These are phyloP conservation scores for Meyerozyma sp. DNA, from an alignment of 1,139 yeast species.

Conservation along the genomic window DNA sequence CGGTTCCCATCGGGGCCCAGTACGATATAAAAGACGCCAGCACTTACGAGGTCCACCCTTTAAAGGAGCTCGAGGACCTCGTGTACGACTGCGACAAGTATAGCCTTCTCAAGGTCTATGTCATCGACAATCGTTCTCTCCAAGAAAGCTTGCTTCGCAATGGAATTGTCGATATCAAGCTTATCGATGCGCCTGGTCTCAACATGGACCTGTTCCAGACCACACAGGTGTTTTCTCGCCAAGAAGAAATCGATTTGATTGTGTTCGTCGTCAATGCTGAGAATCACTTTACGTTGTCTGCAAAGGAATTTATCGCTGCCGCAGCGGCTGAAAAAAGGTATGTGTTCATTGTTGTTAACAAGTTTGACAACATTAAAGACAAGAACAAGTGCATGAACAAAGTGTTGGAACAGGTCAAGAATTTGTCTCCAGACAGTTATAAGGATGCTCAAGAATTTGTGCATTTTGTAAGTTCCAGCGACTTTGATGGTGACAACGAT, in stretches of 20 bases:
- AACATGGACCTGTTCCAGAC: conserved; percentile 93
- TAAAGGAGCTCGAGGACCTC: conserved; percentile 58
- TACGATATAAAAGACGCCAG: conserved; percentile 61
- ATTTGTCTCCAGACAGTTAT: conserved; percentile 83
- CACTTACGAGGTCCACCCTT: conserved; percentile 53
- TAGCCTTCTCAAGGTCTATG: conserved; percentile 72
- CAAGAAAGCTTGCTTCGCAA: conserved; percentile 74
- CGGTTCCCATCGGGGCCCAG: conserved; percentile 59
- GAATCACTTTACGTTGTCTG: conserved; percentile 90
- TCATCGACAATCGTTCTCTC: conserved; percentile 66
- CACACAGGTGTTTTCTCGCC: conserved; percentile 90
- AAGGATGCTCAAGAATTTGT: conserved; percentile 85
- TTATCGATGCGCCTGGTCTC: conserved; percentile 96
- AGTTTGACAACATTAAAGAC: conserved; percentile 79
- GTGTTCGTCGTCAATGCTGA: conserved; percentile 96
- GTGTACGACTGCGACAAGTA: conserved; percentile 74
- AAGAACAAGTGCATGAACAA: conserved; percentile 71
- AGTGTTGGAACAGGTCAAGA: conserved; percentile 83
- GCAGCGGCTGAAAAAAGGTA: conserved; percentile 91
- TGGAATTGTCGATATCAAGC: conserved; percentile 86
- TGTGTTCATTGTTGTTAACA: conserved; percentile 89
- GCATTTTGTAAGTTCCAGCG: conserved; percentile 80
- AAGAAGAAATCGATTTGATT: conserved; percentile 94
- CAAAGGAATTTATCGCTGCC: conserved; percentile 85
- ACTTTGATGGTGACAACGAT: conserved; percentile 23